Evolutionary conservation across 306 rosid genomes (phyloP), one percentile per base, ranked within the genome.

Genomic region (Medicago ruthenica): DNA sequence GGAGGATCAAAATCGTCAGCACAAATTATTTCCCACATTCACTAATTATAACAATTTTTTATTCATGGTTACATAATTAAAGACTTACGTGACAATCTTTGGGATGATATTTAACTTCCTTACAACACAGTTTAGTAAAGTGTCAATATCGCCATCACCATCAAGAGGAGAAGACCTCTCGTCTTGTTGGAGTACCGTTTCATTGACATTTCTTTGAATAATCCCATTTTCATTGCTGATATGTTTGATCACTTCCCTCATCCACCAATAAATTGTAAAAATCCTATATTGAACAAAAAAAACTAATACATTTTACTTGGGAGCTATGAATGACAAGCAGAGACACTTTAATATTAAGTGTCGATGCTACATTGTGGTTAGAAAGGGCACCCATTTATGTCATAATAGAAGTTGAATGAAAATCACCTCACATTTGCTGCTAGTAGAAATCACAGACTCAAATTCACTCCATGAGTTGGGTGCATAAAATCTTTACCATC

Each of bases 351-450:
- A 20, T 27, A 24, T 24, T 24, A 24, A 24, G 54, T 9, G 12
- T 44, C 3, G 48, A 27, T 15, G 7, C 15, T 20, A 20, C 65
- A 74, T 5, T 58, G 63, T 54, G 22, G 70, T 34, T 54, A 57
- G 37, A 45, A 63, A 15, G 77, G 53, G n/a, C 53, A 58, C 16
- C 31, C 70, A 71, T 37, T 39, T 42, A 53, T 7, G 40, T 7
- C 48, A 24, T 13, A 6, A 47, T 31, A 60, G 24, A 15, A 61
- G 66, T 13, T 39, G 63, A 57, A 36, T 47, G 50, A 45, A 60
- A 72, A 76, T 31, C 87, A 95, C 97, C 92, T 92, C 99, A 21
- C 20, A 0, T 79, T 92, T 90, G 84, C 90, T 90, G 70, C 20
- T 34, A 0, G 17, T 1, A 3, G 24, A 0, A 77, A 95, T 87